Evolutionary conservation across 2,329 filamentous ascomycete genomes (phyloP).

Genomic region (Claviceps monticola): DNA sequence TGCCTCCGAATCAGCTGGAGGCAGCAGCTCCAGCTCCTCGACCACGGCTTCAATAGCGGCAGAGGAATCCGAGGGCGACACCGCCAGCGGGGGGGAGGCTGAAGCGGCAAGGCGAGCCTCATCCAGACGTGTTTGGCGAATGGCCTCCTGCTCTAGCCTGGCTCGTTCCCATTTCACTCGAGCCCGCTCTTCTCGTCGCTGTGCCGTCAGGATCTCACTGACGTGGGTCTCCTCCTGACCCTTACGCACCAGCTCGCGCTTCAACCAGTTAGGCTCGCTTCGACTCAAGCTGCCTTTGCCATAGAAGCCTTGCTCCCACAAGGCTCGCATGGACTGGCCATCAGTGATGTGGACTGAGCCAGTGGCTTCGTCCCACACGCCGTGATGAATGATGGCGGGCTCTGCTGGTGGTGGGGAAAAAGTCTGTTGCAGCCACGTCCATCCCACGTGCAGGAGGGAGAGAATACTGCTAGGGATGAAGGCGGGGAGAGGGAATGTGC

Average conservation of each 20-base stretch:
- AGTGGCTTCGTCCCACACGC: slow-evolving; percentile 69
- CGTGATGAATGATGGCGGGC: slow-evolving; percentile 50
- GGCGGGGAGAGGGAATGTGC: slow-evolving; percentile 68
- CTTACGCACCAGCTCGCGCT: slow-evolving; percentile 60
- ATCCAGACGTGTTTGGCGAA: slow-evolving; percentile 50
- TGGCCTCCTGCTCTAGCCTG: slow-evolving; percentile 70
- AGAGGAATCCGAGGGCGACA: not conserved
- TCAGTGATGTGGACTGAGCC: slow-evolving; percentile 77
- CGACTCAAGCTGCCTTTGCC: slow-evolving; percentile 87
- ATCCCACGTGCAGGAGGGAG: slow-evolving; percentile 68
- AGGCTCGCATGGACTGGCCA: slow-evolving; percentile 55
- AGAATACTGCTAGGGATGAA: slow-evolving; percentile 89
- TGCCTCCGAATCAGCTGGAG: slow-evolving; percentile 1
- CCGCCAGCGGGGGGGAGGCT: slow-evolving; percentile 1
- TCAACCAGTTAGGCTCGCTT: slow-evolving; percentile 89
- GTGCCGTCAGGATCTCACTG: slow-evolving; percentile 67
- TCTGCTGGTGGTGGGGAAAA: slow-evolving; percentile 54
- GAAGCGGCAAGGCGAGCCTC: slow-evolving; percentile 25
- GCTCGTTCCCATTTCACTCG: slow-evolving; percentile 85
- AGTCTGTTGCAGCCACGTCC: slow-evolving; percentile 62
- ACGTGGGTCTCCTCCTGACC: slow-evolving; percentile 53
- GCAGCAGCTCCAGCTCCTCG: not conserved
- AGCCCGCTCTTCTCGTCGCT: slow-evolving; percentile 65
- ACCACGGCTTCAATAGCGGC: not conserved
- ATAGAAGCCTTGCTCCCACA: slow-evolving; percentile 97